These are phyloP conservation scores for Conoideocrella luteorostrata DNA, from an alignment of 2,329 filamentous ascomycete genomes.

Conservation along the genomic window DNA sequence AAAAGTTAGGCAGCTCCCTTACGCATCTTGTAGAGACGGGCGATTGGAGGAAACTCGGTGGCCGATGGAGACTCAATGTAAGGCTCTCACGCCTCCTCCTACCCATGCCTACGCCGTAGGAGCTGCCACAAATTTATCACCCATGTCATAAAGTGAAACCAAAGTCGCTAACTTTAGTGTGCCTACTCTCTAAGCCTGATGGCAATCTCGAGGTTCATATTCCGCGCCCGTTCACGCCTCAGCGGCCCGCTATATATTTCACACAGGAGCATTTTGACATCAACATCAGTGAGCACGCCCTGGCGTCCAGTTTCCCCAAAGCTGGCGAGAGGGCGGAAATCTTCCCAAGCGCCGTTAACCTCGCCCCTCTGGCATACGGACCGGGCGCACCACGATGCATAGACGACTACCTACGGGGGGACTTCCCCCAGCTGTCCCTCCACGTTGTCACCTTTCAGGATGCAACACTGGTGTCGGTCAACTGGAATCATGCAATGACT, in stretches of 20 bases:
- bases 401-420: not conserved
- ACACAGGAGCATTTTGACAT: not conserved
- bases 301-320: not conserved
- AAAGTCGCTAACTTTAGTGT: not conserved
- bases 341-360: not conserved
- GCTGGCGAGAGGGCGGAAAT: not conserved
- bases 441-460: not conserved
- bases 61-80: not conserved
- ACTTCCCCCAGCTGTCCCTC: not conserved
- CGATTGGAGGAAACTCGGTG: not conserved
- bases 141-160: too few species aligned
- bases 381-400: not conserved
- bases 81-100: too few species aligned
- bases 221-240: not conserved
- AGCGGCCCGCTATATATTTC: not conserved
- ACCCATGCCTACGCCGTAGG: too few species aligned
- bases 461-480: not conserved
- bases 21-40: not conserved
- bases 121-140: too few species aligned
- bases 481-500: not conserved
- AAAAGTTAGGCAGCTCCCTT: not conserved
- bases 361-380: not conserved
- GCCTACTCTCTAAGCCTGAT: not conserved
- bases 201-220: not conserved
- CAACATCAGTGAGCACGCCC: not conserved